Evolutionary conservation across 2,329 filamentous ascomycete genomes (phyloP).

Genomic region (Botrytis elliptica): DNA sequence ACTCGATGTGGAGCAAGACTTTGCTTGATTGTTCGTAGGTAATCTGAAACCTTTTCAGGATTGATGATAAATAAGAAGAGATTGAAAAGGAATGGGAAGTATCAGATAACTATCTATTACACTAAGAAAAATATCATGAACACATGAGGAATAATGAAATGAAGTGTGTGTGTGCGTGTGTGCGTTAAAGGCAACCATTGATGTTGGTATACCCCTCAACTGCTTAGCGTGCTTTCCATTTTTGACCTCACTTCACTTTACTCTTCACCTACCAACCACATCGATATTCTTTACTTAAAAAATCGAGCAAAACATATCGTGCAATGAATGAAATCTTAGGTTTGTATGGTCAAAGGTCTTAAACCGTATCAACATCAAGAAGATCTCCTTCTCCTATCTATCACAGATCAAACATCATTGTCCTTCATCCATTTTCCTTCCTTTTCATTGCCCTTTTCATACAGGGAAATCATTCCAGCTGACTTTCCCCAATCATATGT

Average conservation of each 20-base stretch:
- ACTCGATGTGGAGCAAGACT: not conserved
- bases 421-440: not conserved
- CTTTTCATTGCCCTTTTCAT: not conserved
- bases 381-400: not conserved
- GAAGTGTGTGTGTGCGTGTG: conserved; percentile 1
- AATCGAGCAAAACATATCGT: not conserved
- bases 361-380: not conserved
- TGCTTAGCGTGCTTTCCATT: conserved; percentile 12
- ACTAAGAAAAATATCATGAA: not conserved
- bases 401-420: not conserved
- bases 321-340: not conserved
- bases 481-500: not conserved
- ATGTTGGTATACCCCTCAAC: conserved; percentile 1
- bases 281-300: not conserved
- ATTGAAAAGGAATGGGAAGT: not conserved
- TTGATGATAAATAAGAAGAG: conserved; percentile 4
- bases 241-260: conserved; percentile 6
- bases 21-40: not conserved
- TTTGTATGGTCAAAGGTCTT: conserved; percentile 1
- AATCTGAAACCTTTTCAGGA: not conserved
- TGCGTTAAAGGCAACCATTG: not conserved
- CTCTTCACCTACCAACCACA: not conserved
- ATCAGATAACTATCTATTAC: not conserved
- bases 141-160: not conserved
- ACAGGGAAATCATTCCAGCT: not conserved